A percentile compares a stretch with the other conserved stretches of the same genome.
These are phyloP conservation scores for Senecio squalidus DNA, from an alignment of 140 eudicot genomes.

Conservation along the genomic window DNA sequence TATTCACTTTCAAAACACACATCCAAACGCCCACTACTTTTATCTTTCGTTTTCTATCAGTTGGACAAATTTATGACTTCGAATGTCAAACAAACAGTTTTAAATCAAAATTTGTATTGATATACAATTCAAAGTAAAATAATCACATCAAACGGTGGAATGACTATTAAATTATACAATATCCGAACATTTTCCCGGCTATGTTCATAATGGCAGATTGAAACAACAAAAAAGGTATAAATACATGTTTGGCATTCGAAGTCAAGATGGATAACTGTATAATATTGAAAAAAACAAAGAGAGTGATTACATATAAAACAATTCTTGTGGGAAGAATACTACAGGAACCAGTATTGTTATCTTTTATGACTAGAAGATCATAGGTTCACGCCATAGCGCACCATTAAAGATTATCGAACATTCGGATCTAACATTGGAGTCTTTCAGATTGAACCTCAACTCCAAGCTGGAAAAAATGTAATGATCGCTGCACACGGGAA, in stretches of 20 bases:
- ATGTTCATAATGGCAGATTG: background rate
- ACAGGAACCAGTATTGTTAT: background rate
- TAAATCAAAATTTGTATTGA: background rate
- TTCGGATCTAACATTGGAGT: constrained; percentile 14
- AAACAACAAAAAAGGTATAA: background rate
- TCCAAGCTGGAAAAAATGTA: constrained; percentile 79
- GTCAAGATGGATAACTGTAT: background rate
- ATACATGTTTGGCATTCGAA: constrained; percentile 7
- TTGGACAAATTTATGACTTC: background rate
- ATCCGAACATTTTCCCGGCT: too few species aligned
- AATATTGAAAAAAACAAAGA: background rate
- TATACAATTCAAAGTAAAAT: background rate
- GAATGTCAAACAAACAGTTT: background rate
- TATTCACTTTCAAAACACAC: too few species aligned
- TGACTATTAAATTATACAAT: too few species aligned
- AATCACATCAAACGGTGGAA: background rate
- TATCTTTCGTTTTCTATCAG: background rate
- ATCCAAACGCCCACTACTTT: too few species aligned
- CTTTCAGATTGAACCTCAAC: constrained; percentile 90
- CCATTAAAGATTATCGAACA: background rate
- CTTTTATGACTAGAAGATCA: background rate
- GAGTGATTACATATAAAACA: background rate
- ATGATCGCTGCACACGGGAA: constrained; percentile 99
- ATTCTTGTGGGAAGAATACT: constrained; percentile 2
- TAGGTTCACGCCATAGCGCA: background rate